Base-by-base conservation (phyloP, 257 asterid genomes). In the Fraxinus americana region DNA sequence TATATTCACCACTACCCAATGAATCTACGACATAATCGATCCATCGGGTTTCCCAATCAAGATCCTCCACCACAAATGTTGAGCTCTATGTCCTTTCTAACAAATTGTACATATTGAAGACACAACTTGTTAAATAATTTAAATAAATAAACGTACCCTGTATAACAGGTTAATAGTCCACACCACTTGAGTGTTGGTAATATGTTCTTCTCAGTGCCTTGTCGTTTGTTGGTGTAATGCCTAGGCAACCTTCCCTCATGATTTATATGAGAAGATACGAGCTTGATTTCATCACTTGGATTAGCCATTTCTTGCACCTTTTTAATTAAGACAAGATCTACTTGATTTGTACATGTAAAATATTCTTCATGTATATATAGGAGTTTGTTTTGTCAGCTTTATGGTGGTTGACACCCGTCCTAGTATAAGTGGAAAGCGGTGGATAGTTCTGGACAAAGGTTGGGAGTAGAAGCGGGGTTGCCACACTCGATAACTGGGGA, bases 141-240 rank as follows among this genome's bases (percentile, higher is more conserved):
- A 36, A 5, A 36, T 36, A 36, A 1, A 36, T 5, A 36, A 35
- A 35, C 0, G 39, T 35, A 0, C 34, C 9, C 1, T 6, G 0
- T 36, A 5, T 36, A 41, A 10, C 48, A 10, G 2, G 48, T 41
- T 41, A 41, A 9, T 41, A 41, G 48, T 10, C 48, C 39, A 13
- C 1, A 48, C 97, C 97, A 94, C 43, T 92, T 92, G 4, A 92
- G 43, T 3, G 96, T 91, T 61, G 98, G 97, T 1, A 95, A 94
- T 0, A 91, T 79, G 34, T 30, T 30, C 4, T 66, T 86, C 79
- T 82, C 77, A 0, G 94, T 93, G 66, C 96, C 97, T 78, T 94
- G 97, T 3, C 96, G 96, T 10, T 91, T 96, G 57, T 82, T 91
- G 34, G 88, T 84, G 85, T 94, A 88, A 27, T 94, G 94, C 34